Evolutionary conservation across 2,329 filamentous ascomycete genomes (phyloP).

Genomic region (Alternaria viburni): DNA sequence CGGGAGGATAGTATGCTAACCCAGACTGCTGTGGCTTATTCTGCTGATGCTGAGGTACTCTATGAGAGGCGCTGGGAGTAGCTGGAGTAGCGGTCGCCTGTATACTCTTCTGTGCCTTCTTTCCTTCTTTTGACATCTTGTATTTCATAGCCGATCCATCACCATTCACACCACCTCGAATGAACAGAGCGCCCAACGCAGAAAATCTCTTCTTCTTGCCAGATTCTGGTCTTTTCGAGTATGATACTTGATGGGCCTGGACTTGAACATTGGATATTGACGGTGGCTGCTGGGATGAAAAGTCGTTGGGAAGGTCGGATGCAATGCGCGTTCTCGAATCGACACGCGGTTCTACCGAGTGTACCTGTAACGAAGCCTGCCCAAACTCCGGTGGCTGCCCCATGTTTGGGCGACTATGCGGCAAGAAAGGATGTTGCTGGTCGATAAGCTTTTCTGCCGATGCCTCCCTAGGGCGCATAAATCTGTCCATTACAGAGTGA

Average conservation of each 20-base stretch:
- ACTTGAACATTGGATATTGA: constrained; percentile 11
- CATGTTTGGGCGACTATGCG: constrained; percentile 30
- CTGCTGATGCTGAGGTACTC: constrained; percentile 26
- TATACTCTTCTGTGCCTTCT: constrained; percentile 43
- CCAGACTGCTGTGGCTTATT: constrained; percentile 24
- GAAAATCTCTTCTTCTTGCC: constrained; percentile 56
- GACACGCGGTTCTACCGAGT: constrained; percentile 37
- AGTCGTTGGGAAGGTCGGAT: constrained; percentile 28
- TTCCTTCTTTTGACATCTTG: constrained; percentile 48
- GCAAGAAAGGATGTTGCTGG: constrained; percentile 16
- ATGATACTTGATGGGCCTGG: constrained; percentile 20
- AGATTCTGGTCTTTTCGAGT: constrained; percentile 25
- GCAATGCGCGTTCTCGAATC: constrained; percentile 34
- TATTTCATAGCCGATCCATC: constrained; percentile 33
- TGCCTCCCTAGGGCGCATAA: constrained; percentile 30
- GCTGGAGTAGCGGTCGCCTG: constrained; percentile 27
- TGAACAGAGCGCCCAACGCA: constrained; percentile 52
- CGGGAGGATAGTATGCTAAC: constrained; percentile 21
- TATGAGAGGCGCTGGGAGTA: constrained; percentile 17
- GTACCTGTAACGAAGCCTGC: constrained; percentile 36
- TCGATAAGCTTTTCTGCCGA: constrained; percentile 20
- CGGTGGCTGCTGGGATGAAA: constrained; percentile 30
- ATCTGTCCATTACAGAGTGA: constrained; percentile 32
- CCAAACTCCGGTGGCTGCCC: constrained; percentile 40
- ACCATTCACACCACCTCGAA: constrained; percentile 44